Evolutionary conservation across 2,329 filamentous ascomycete genomes (phyloP), one percentile per base, ranked within the genome.

Genomic region (Capronia epimyces): DNA sequence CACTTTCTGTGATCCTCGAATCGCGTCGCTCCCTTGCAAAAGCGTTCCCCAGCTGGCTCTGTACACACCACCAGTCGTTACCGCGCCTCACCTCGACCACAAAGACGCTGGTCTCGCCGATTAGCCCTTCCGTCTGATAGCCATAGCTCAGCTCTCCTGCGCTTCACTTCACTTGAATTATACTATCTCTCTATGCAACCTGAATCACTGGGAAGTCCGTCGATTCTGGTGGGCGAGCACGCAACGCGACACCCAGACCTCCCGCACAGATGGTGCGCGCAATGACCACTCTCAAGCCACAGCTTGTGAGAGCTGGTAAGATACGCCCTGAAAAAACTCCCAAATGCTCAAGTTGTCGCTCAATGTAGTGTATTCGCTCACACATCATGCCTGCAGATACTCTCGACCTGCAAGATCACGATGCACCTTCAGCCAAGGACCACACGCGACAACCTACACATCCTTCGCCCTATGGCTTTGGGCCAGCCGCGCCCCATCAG

Each of bases 351-450:
- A 8, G 12, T 20, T n/a, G 16, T 20, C 34, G 34, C 34, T 20
- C 18, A 37, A 37, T 18, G 12, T 15, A 37, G n/a, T n/a, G n/a
- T 20, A 37, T 21, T 18, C 47, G 46, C 46, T 52, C 40, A 50
- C 49, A n/a, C 22, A 10, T 32, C 40, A 25, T 49, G 18, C 31
- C 45, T 41, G 52, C 70, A 95, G 91, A 97, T 75, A 94, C 91
- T 57, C 86, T 96, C 71, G 93, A 97, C 73, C 82, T 97, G 46
- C 93, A 97, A 78, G 82, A 89, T 71, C 86, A 83, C 65, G 75
- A 84, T 64, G 77, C 85, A 52, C 89, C 89, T 27, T 93, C 90
- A 40, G 88, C 91, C 32, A 80, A 95, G 73, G 86, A 90, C 66
- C 89, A 95, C 69, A 75, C 78, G 13, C 75, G 75, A 60, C 79